phyloP scores from a whole-genome alignment of 1,139 yeast genomes.

The Kurtzmaniella quercitrusa region DNA sequence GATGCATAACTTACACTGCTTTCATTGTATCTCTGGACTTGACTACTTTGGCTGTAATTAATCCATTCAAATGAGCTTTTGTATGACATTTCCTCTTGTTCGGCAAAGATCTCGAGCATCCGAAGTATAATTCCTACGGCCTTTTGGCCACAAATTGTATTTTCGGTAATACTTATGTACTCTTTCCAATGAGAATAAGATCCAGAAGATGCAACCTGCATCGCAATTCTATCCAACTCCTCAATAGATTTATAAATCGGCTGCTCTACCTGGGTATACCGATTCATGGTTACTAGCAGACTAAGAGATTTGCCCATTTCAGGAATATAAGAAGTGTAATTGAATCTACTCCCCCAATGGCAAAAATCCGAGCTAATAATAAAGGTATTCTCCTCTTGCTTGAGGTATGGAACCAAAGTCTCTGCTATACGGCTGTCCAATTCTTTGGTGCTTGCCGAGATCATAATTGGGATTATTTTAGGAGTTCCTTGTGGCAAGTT shows the following conservation, averaged over 20 bases:
- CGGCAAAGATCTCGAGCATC: constrained; percentile 37
- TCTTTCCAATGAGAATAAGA: constrained; percentile 55
- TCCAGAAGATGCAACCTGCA: constrained; percentile 58
- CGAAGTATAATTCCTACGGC: constrained; percentile 67
- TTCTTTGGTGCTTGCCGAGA: constrained; percentile 55
- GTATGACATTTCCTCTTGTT: constrained; percentile 3
- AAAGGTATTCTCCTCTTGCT: constrained; percentile 59
- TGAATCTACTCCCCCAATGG: constrained; percentile 89
- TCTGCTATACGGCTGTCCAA: constrained; percentile 46
- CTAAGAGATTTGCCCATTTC: constrained; percentile 14
- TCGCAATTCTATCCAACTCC: constrained; percentile 62
- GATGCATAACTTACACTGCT: constrained; percentile 90
- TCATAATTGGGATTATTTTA: constrained; percentile 72
- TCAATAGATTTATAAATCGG: constrained; percentile 74
- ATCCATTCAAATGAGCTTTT: constrained; percentile 56
- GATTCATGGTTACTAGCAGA: constrained; percentile 1
- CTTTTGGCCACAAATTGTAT: constrained; percentile 91
- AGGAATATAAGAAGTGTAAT: constrained; percentile 58
- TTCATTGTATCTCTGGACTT: constrained; percentile 47
- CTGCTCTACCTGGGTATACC: constrained; percentile 7
- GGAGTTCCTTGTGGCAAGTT: constrained; percentile 39
- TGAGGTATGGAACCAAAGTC: constrained; percentile 51
- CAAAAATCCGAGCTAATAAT: constrained; percentile 89
- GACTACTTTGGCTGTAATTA: constrained; percentile 77
- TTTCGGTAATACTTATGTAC: constrained; percentile 67